Evolutionary conservation across 371 early-diverging fungal genomes (phyloP).

Genomic region (Syncephalastrum monosporum): DNA sequence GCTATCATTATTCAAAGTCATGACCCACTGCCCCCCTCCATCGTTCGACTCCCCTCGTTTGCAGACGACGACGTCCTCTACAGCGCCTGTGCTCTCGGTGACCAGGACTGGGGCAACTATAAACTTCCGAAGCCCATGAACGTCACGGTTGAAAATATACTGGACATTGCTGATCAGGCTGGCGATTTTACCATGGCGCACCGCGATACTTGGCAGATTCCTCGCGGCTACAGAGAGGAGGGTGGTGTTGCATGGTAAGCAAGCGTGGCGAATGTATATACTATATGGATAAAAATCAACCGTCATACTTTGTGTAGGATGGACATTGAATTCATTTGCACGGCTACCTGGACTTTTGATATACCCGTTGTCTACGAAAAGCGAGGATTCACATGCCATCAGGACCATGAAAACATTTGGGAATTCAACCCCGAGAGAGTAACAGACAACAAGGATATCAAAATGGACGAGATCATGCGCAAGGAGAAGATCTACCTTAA

Average conservation of each 20-base stretch:
- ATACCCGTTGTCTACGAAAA: slow-evolving; percentile 31
- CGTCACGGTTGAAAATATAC: slow-evolving; percentile 28
- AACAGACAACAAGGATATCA: slow-evolving; percentile 22
- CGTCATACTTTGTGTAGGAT: slow-evolving; percentile 16
- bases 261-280: not conserved
- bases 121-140: slow-evolving; percentile 18
- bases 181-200: slow-evolving; percentile 50
- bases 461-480: slow-evolving; percentile 24
- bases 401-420: slow-evolving; percentile 43
- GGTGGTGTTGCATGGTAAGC: slow-evolving; percentile 45
- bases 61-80: slow-evolving; percentile 38
- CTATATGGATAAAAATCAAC: not conserved
- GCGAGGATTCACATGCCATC: slow-evolving; percentile 40
- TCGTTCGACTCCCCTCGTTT: slow-evolving; percentile 34
- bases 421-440: slow-evolving; percentile 31
- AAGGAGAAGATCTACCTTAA: slow-evolving; percentile 29
- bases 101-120: slow-evolving; percentile 41
- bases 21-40: slow-evolving; percentile 38
- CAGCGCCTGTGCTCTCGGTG: slow-evolving; percentile 29
- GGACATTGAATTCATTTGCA: slow-evolving; percentile 46
- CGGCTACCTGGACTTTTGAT: slow-evolving; percentile 38
- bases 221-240: slow-evolving; percentile 40
- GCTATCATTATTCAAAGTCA: slow-evolving; percentile 16
- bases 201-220: slow-evolving; percentile 41
- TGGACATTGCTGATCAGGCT: slow-evolving; percentile 36